Percentiles rank a stretch among this genome's conserved stretches.
phyloP scores from a whole-genome alignment of 1,284 basidiomycete species.

The Jaminaea rosea region DNA sequence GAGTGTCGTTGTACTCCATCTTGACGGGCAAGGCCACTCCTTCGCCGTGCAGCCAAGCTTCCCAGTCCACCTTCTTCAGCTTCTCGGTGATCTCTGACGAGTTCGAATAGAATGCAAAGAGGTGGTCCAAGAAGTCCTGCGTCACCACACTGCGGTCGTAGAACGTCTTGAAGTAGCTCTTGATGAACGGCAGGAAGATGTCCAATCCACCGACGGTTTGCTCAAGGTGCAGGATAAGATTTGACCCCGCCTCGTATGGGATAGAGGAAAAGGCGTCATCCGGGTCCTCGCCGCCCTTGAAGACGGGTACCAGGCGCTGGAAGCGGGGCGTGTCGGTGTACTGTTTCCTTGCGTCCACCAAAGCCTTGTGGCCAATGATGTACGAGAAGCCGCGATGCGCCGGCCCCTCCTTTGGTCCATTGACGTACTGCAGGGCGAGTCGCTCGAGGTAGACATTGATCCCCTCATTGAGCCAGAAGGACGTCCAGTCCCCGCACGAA shows the following conservation, averaged over 20 bases:
- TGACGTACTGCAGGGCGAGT: slow-evolving; percentile 64
- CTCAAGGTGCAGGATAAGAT: slow-evolving; percentile 62
- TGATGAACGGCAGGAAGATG: slow-evolving; percentile 52
- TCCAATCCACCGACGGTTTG: slow-evolving; percentile 75
- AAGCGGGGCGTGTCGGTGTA: slow-evolving; percentile 56
- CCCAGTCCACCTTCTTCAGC: slow-evolving; percentile 59
- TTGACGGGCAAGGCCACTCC: slow-evolving; percentile 67
- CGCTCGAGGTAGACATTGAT: slow-evolving; percentile 94
- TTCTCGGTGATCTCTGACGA: slow-evolving; percentile 49
- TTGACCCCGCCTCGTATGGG: slow-evolving; percentile 67
- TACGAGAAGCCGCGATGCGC: slow-evolving; percentile 73
- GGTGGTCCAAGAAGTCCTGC: slow-evolving; percentile 73
- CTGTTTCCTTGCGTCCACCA: slow-evolving; percentile 63
- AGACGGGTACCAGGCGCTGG: slow-evolving; percentile 76
- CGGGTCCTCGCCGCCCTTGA: slow-evolving; percentile 65
- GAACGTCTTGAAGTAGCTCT: slow-evolving; percentile 60
- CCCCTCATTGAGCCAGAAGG: slow-evolving; percentile 51
- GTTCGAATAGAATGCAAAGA: slow-evolving; percentile 66
- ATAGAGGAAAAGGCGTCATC: slow-evolving; percentile 52
- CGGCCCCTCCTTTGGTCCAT: slow-evolving; percentile 52
- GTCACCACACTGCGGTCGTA: slow-evolving; percentile 74
- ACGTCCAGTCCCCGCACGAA: slow-evolving; percentile 39
- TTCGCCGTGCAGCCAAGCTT: slow-evolving; percentile 80
- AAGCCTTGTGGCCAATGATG: slow-evolving; percentile 64
- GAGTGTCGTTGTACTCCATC: slow-evolving; percentile 70